Evolutionary conservation across 306 rosid species (phyloP).

Genomic region (Elaeagnus macrophylla): DNA sequence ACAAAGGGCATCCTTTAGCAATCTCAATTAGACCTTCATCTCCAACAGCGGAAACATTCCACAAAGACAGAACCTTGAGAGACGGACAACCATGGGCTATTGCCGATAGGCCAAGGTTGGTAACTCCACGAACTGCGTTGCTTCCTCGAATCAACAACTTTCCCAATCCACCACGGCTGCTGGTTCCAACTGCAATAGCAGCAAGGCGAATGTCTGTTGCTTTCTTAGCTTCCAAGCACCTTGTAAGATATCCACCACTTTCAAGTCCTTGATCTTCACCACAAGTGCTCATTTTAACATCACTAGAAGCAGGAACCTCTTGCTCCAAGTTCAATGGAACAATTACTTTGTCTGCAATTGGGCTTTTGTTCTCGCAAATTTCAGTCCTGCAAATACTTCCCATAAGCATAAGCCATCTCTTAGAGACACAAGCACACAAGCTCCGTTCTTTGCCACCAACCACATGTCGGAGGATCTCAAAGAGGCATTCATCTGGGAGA

Average conservation of each 20-base stretch:
- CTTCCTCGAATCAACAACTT: constrained; percentile 69
- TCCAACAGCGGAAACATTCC: constrained; percentile 59
- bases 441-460: constrained; percentile 56
- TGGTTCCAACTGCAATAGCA: constrained; percentile 75
- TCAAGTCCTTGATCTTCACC: constrained; percentile 46
- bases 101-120: constrained; percentile 58
- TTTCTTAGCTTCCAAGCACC: constrained; percentile 83
- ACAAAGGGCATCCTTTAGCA: constrained; percentile 66
- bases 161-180: constrained; percentile 81
- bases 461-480: constrained; percentile 68
- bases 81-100: constrained; percentile 72
- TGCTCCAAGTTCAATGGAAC: constrained; percentile 10
- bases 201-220: constrained; percentile 84
- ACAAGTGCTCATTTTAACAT: constrained; percentile 20
- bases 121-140: constrained; percentile 55
- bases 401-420: constrained; percentile 69
- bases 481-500: constrained; percentile 89
- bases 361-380: constrained; percentile 16
- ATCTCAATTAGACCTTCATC: constrained; percentile 63
- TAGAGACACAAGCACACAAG: constrained; percentile 74
- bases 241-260: constrained; percentile 65
- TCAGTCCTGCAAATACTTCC: constrained; percentile 59
- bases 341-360: constrained; percentile 2
- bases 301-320: constrained; percentile 26
- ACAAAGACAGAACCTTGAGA: constrained; percentile 62